Base-by-base conservation (phyloP, 306 rosid genomes). In the Luffa aegyptiaca region DNA sequence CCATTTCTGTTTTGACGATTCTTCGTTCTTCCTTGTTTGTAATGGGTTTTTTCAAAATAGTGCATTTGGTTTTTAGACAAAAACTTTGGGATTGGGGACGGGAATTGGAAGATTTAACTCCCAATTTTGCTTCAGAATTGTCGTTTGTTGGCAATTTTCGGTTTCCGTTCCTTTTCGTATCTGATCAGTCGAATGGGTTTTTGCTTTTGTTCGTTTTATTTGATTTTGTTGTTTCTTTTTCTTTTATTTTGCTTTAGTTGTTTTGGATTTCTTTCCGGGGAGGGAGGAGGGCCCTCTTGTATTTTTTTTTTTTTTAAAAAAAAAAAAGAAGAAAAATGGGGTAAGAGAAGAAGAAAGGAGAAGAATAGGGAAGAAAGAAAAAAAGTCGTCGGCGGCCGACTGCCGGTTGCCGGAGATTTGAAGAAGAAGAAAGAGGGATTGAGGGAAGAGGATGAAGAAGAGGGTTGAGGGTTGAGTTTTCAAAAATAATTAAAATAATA, bases 1-100 rank as follows among this genome's bases (percentile, higher is more conserved):
- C 85, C 86, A 13, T 84, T 84, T 85, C 79, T 57, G 82, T 61
- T 81, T 77, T 6, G 58, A 64, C 26, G 84, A 68, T 18, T 12
- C 73, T 18, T 12, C 64, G 87, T 76, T 33, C 46, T 18, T 48
- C 46, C 72, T 82, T 74, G n/a, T 75, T 84, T 65, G 2, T 78
- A 84, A 82, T 75, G 31, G 87, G 76, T 84, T 81, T 59, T 80
- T 79, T 72, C 59, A 48, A 59, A 73, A 73, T 78, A 6, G 31
- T 76, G 74, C 72, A 77, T 48, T 62, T 73, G 20, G 59, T 10
- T 49, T 66, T 80, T 83, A 53, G 66, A 62, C 84, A 78, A 33
- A 80, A 76, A 73, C 68, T 55, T 74, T 71, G 86, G 65, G 46
- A 17, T 31, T 51, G 35, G 37, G 76, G 78, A 46, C 57, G 2